A percentile compares a stretch with the other conserved stretches of the same genome.
Conservation (phyloP, 2,329 filamentous ascomycete species). For the Claviceps monticola region DNA sequence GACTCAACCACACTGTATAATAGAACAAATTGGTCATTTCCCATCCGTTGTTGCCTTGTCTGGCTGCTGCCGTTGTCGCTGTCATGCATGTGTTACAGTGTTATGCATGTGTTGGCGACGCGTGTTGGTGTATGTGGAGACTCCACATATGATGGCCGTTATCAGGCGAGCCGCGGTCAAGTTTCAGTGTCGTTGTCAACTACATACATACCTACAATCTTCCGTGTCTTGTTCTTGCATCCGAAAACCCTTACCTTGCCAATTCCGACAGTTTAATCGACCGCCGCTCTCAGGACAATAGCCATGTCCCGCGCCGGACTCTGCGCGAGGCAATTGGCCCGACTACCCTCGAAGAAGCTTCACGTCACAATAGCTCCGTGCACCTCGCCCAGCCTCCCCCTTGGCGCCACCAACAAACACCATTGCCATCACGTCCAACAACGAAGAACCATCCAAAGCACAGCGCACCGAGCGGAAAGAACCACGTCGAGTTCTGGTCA, state of each 20-base stretch:
- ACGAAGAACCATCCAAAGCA: not conserved
- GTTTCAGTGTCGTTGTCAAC: too few relatives aligned
- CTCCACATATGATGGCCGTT: too few relatives aligned
- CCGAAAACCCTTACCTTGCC: not conserved
- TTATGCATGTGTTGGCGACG: too few relatives aligned
- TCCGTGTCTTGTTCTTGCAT: too few relatives aligned
- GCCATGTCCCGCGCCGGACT: constrained; percentile 3
- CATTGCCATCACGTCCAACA: not conserved
- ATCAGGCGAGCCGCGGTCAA: too few relatives aligned
- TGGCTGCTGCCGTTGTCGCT: not conserved
- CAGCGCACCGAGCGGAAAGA: not conserved
- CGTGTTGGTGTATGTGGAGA: too few relatives aligned
- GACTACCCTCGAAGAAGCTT: not conserved
- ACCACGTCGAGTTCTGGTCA: not conserved
- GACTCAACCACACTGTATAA: not conserved
- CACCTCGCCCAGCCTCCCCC: not conserved
- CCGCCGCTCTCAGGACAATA: not conserved
- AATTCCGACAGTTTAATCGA: not conserved
- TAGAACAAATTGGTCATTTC: not conserved
- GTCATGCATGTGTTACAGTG: too few relatives aligned
- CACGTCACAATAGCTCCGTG: not conserved
- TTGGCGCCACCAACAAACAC: not conserved
- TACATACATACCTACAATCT: too few relatives aligned
- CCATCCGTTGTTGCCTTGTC: not conserved
- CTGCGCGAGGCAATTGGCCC: not conserved